Percentiles rank a stretch among this genome's conserved stretches.
Conservation (phyloP, 176 grass and related monocot species). For the Zoysia japonica region DNA sequence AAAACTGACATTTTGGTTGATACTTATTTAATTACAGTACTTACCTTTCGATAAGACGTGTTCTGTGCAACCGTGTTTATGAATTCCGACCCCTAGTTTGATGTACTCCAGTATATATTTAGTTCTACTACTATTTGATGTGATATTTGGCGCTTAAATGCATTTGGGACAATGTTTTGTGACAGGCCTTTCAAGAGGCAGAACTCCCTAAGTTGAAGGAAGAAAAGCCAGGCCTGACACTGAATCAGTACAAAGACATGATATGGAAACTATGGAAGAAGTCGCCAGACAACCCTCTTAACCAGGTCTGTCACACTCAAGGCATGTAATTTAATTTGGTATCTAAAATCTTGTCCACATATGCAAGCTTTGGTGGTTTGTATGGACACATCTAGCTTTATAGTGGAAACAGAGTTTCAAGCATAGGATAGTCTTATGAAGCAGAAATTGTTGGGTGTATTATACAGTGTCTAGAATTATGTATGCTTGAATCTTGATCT, state of each 20-base stretch:
- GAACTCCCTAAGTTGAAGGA: slow-evolving; percentile 71
- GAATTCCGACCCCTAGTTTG: neutral
- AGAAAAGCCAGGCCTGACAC: slow-evolving; percentile 69
- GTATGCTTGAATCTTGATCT: neutral
- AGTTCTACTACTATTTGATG: neutral
- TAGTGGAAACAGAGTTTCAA: too few relatives aligned
- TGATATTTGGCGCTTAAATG: neutral
- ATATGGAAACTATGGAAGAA: slow-evolving; percentile 85
- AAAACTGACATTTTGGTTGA: neutral
- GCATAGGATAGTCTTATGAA: neutral
- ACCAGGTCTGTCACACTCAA: slow-evolving; percentile 43
- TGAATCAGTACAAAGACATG: slow-evolving; percentile 76
- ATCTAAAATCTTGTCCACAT: too few relatives aligned
- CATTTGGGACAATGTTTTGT: neutral
- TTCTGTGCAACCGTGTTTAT: neutral
- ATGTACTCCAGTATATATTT: neutral
- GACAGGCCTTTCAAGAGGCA: slow-evolving; percentile 65
- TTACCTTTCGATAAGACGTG: neutral
- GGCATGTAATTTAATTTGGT: too few relatives aligned
- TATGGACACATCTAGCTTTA: too few relatives aligned
- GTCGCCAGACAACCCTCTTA: slow-evolving; percentile 76
- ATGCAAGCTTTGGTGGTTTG: too few relatives aligned
- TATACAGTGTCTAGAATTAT: neutral
- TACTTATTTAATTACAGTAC: neutral
- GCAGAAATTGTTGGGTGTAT: neutral